A percentile compares a stretch with the other conserved stretches of the same genome.
Evolutionary conservation across 2,329 filamentous ascomycete species (phyloP).

Genomic region (Alternaria sp.): DNA sequence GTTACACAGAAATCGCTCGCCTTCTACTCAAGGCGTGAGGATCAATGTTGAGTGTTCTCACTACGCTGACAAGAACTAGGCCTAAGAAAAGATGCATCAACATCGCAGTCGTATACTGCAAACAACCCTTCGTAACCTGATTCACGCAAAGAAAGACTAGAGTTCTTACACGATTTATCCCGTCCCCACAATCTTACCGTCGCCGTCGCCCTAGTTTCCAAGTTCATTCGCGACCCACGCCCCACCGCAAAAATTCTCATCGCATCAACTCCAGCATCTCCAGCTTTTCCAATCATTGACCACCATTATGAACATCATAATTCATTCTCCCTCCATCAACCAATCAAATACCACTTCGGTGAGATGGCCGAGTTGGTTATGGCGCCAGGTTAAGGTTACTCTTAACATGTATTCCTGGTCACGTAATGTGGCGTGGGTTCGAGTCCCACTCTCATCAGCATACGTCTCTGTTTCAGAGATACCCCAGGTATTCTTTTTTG

Average conservation of each 20-base stretch:
- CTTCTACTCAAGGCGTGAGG: neutral
- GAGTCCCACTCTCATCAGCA: slow-evolving; percentile 48
- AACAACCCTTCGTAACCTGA: neutral
- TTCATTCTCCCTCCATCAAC: neutral
- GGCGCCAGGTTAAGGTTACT: slow-evolving; percentile 15
- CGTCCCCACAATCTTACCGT: neutral
- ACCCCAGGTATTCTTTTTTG: slow-evolving; percentile 29
- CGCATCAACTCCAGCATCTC: neutral
- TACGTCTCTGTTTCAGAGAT: slow-evolving; percentile 38
- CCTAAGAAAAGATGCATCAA: no score
- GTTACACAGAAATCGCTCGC: neutral
- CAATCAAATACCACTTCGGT: neutral
- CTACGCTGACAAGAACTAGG: no score
- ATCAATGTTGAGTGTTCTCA: no score
- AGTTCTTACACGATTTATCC: fast-evolving
- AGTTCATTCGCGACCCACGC: neutral
- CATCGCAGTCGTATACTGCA: neutral
- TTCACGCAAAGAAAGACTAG: neutral
- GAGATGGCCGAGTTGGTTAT: slow-evolving; percentile 14
- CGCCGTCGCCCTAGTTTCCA: neutral
- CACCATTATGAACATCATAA: no score
- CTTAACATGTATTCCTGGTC: slow-evolving; percentile 36
- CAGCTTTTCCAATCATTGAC: no score
- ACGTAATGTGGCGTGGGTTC: slow-evolving; percentile 49
- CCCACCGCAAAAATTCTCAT: neutral